These are phyloP conservation scores for Strobilomyces dryophilus DNA, from an alignment of 768 basidiomycete species.

Conservation along the genomic window DNA sequence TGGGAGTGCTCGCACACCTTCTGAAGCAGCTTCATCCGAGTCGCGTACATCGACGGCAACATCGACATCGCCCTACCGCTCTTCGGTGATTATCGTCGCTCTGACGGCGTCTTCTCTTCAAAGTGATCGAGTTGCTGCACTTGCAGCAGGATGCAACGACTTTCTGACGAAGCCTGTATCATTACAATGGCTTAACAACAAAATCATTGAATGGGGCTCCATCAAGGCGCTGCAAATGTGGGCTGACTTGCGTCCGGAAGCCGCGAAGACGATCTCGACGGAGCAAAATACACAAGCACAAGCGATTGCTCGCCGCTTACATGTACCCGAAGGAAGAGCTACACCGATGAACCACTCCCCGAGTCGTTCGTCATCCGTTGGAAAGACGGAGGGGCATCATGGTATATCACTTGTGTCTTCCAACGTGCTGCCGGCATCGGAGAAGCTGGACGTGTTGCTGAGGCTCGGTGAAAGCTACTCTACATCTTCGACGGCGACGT, in stretches of 20 bases:
- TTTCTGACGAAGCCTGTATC: constrained; percentile 98
- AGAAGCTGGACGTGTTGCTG: constrained; percentile 24
- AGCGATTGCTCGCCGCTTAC: constrained; percentile 42
- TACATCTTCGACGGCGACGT: constrained; percentile 8
- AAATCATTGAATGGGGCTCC: constrained; percentile 99
- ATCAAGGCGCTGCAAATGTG: constrained; percentile 94
- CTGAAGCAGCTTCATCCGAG: constrained; percentile 47
- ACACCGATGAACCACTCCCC: constrained; percentile 33
- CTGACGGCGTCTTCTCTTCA: constrained; percentile 95
- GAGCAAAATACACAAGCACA: constrained; percentile 48
- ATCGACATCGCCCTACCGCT: constrained; percentile 72
- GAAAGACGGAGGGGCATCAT: constrained; percentile 18
- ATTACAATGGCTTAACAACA: constrained; percentile 91
- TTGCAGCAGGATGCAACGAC: constrained; percentile 98
- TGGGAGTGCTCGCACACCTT: constrained; percentile 41
- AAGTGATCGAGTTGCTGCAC: constrained; percentile 92
- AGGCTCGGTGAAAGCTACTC: constrained; percentile 21
- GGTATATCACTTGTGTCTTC: constrained; percentile 19
- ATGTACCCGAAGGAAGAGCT: constrained; percentile 45
- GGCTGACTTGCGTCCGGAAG: constrained; percentile 74
- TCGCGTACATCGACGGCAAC: constrained; percentile 37
- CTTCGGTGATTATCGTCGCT: constrained; percentile 98
- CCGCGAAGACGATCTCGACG: constrained; percentile 40
- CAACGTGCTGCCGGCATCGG: constrained; percentile 11
- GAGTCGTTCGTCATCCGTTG: constrained; percentile 38